Percentiles rank a stretch among this genome's conserved stretches.
Conservation (phyloP, 768 basidiomycete genomes). For the Collybia sordida region DNA sequence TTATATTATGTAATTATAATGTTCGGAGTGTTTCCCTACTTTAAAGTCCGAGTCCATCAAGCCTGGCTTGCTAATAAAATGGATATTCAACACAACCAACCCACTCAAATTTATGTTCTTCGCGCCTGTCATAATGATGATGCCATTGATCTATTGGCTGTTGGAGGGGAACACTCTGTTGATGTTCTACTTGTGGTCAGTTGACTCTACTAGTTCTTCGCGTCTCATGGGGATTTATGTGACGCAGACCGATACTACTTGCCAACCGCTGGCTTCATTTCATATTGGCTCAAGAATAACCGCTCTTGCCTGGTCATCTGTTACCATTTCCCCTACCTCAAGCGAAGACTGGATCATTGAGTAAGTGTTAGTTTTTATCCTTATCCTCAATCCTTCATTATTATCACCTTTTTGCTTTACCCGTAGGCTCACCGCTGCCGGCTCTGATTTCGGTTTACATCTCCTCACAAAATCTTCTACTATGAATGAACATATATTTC, state of each 20-base stretch:
- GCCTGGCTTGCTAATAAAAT: no score
- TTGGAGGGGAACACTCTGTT: conserved; percentile 73
- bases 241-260: conserved; percentile 40
- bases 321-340: conserved; percentile 62
- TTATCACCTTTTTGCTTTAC: conserved; percentile 6
- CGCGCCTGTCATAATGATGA: conserved; percentile 65
- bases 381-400: not conserved
- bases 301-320: conserved; percentile 77
- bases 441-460: conserved; percentile 69
- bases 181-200: conserved; percentile 66
- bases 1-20: no score
- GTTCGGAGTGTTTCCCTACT: no score
- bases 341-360: conserved; percentile 72
- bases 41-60: no score
- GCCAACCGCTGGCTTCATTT: conserved; percentile 63
- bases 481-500: conserved; percentile 52
- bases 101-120: conserved; percentile 59
- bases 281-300: conserved; percentile 71
- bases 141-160: conserved; percentile 66
- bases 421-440: conserved; percentile 64
- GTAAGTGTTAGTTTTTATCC: conserved; percentile 45
- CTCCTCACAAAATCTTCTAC: conserved; percentile 58
- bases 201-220: conserved; percentile 8
- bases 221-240: no score
- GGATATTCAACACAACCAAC: conserved; percentile 62